Percentiles rank a stretch among this genome's conserved stretches.
Conservation (phyloP, 2,329 filamentous ascomycete species). For the Ophiosphaerella herpotricha region DNA sequence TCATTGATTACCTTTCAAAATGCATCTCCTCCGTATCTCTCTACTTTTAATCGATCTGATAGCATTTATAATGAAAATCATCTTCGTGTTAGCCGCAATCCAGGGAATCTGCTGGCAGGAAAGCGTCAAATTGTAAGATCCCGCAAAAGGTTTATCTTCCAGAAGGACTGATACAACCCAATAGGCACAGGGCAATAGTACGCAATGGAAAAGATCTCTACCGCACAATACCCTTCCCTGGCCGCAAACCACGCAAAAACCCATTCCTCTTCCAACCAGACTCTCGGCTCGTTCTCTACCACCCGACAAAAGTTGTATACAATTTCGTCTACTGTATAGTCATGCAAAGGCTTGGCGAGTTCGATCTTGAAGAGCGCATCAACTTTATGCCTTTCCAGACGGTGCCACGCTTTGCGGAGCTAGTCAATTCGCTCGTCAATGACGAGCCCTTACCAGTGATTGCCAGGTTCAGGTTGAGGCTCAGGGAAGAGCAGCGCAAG, state of each 20-base stretch:
- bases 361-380: neutral
- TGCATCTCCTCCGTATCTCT: neutral
- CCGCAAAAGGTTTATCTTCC: neutral
- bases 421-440: neutral
- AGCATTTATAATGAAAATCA: neutral
- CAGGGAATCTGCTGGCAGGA: neutral
- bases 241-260: neutral
- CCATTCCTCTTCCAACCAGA: neutral
- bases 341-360: neutral
- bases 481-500: neutral
- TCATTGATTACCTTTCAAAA: too few relatives aligned
- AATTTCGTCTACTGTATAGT: neutral
- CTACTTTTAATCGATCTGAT: neutral
- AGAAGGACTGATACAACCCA: too few relatives aligned
- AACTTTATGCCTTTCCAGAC: neutral
- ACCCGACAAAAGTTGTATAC: neutral
- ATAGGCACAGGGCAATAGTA: neutral
- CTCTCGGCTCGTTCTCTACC: neutral
- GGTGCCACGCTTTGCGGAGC: neutral
- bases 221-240: neutral
- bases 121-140: neutral
- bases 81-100: neutral
- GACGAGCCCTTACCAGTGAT: neutral
- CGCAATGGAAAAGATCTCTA: too few relatives aligned
- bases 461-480: neutral